Percentiles rank a stretch among this genome's conserved stretches.
phyloP scores from a whole-genome alignment of 192 early-diverging fungal genomes.

The Coemansia asiatica region DNA sequence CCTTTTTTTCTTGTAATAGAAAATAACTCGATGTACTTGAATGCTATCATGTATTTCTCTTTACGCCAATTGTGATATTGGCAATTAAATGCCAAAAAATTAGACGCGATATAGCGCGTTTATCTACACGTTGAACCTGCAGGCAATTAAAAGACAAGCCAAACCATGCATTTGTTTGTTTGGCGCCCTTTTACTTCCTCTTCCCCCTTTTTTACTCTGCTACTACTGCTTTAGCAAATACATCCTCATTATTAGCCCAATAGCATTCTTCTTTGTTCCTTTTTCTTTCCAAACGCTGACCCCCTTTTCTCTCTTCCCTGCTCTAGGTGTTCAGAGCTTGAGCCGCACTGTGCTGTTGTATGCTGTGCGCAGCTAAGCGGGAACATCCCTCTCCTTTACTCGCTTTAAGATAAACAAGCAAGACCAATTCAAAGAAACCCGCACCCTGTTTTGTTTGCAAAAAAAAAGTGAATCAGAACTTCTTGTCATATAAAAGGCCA shows the following conservation, averaged over 20 bases:
- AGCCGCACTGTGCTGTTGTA: background rate
- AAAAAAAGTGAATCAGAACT: background rate
- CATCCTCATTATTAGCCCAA: background rate
- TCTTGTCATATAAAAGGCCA: background rate
- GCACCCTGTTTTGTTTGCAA: background rate
- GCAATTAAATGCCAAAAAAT: background rate
- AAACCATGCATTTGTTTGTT: background rate
- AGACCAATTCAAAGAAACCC: background rate
- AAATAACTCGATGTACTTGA: background rate
- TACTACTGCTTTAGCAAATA: background rate
- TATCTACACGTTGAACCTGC: background rate
- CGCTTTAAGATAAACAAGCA: background rate
- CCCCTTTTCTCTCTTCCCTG: slow-evolving; percentile 11
- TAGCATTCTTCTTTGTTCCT: background rate
- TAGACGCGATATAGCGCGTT: background rate
- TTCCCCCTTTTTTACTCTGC: background rate
- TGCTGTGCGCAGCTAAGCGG: slow-evolving; percentile 6
- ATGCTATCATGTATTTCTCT: background rate
- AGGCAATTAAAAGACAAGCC: background rate
- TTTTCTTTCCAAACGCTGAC: background rate
- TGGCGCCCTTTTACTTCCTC: background rate
- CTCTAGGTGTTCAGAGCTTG: background rate
- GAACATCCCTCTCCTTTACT: background rate
- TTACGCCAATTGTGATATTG: background rate
- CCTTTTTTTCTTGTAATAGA: background rate